Percentiles rank a stretch among this genome's conserved stretches.
Conservation (phyloP, 1,139 yeast species). For the Pichiaceae sp. region DNA sequence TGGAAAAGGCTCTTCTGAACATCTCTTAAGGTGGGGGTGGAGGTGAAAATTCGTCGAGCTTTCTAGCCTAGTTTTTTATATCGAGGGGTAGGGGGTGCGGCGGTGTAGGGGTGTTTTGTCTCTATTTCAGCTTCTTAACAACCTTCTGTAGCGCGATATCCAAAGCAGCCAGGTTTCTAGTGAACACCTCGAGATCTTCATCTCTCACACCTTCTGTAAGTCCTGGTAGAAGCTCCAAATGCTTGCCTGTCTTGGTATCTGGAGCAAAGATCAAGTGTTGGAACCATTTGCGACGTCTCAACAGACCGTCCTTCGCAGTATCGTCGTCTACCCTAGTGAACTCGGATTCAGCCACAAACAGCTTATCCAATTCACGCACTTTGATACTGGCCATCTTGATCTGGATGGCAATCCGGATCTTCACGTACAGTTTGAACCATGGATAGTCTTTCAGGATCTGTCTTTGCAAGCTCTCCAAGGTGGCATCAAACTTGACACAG, state of each 20-base stretch:
- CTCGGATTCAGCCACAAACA: conserved; percentile 20
- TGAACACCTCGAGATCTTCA: conserved; percentile 21
- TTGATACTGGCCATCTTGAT: conserved; percentile 48
- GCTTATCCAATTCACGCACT: conserved; percentile 41
- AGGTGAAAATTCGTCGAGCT: not conserved
- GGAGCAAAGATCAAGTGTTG: conserved; percentile 37
- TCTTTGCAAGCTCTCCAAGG: conserved; percentile 30
- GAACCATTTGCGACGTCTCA: conserved; percentile 31
- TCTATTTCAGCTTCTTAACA: not conserved
- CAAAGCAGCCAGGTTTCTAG: conserved; percentile 9
- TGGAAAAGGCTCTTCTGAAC: conserved; percentile 31
- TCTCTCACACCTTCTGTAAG: conserved; percentile 29
- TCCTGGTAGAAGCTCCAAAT: conserved; percentile 31
- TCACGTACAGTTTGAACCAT: conserved; percentile 55
- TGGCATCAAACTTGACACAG: conserved; percentile 14
- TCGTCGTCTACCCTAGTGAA: conserved; percentile 5
- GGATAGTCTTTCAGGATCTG: conserved; percentile 55
- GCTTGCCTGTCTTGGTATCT: conserved; percentile 22
- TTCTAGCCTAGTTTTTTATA: too few relatives aligned
- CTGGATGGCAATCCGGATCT: conserved; percentile 49
- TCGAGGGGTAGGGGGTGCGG: not conserved
- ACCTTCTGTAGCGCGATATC: conserved; percentile 4
- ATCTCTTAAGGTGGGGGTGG: not conserved
- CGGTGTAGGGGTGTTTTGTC: not conserved
- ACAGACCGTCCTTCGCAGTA: conserved; percentile 16